phyloP scores from a whole-genome alignment of 306 rosid genomes.

The Echinosophora koreensis region DNA sequence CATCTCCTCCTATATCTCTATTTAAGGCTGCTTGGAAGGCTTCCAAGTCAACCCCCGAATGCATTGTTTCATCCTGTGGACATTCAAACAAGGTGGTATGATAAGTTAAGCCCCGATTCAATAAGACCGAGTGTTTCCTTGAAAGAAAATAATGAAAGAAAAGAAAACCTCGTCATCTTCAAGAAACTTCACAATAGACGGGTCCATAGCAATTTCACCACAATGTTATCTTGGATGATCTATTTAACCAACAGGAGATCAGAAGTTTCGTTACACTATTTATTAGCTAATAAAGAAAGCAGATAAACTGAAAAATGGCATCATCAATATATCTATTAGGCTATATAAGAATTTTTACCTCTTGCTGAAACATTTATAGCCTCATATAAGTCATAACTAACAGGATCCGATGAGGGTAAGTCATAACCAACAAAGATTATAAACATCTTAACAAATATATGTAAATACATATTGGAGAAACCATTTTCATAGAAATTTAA shows the following conservation, averaged over 20 bases:
- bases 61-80: constrained; percentile 85
- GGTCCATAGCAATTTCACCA: constrained; percentile 66
- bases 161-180: constrained; percentile 86
- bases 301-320: constrained; percentile 18
- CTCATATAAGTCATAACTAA: neutral
- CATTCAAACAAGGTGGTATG: constrained; percentile 15
- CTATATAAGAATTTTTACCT: neutral
- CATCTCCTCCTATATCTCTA: constrained; percentile 82
- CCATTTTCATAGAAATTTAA: too few relatives aligned
- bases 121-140: constrained; percentile 13
- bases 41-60: constrained; percentile 88
- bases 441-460: too few relatives aligned
- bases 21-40: constrained; percentile 89
- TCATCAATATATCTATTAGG: neutral
- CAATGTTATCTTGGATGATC: constrained; percentile 10
- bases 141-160: constrained; percentile 19
- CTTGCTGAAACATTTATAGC: neutral
- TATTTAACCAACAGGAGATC: neutral
- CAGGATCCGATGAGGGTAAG: too few relatives aligned
- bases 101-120: constrained; percentile 24
- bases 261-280: neutral
- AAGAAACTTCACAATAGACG: constrained; percentile 86
- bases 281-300: constrained; percentile 29
- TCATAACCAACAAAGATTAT: too few relatives aligned
- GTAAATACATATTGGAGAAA: too few relatives aligned